A percentile compares a stretch with the other conserved stretches of the same genome.
phyloP scores from a whole-genome alignment of 1,139 yeast species.

The Saccharomycopsis phalli region DNA sequence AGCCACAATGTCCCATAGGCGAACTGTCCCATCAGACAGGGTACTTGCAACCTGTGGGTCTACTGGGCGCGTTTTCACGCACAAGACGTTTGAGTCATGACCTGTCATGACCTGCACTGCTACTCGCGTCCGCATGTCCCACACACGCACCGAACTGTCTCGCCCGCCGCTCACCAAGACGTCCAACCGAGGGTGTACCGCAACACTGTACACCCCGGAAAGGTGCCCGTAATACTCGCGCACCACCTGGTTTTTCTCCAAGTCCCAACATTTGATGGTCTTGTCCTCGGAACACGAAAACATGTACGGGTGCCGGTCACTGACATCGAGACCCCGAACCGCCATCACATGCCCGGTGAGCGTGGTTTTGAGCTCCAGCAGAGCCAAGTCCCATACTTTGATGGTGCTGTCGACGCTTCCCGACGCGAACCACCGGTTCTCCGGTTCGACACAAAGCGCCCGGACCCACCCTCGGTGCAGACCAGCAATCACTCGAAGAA shows the following conservation, averaged over 20 bases:
- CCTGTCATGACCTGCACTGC: slow-evolving; percentile 77
- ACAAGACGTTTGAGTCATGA: slow-evolving; percentile 67
- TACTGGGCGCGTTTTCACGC: slow-evolving; percentile 54
- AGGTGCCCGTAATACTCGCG: slow-evolving; percentile 92
- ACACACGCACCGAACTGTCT: slow-evolving; percentile 77
- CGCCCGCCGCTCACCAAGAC: slow-evolving; percentile 85
- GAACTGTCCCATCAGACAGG: slow-evolving; percentile 76
- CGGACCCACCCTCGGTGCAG: slow-evolving; percentile 86
- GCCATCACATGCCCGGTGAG: slow-evolving; percentile 90
- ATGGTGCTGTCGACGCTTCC: slow-evolving; percentile 87
- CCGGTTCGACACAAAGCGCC: slow-evolving; percentile 71
- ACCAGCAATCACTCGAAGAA: slow-evolving; percentile 71
- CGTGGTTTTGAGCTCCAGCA: slow-evolving; percentile 61
- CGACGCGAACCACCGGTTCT: slow-evolving; percentile 84
- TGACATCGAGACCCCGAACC: slow-evolving; percentile 67
- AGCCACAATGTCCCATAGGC: slow-evolving; percentile 74
- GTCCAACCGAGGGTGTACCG: slow-evolving; percentile 80
- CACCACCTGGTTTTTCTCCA: slow-evolving; percentile 74
- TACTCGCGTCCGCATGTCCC: slow-evolving; percentile 84
- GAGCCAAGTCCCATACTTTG: slow-evolving; percentile 84
- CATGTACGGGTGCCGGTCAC: slow-evolving; percentile 73
- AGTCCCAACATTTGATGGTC: slow-evolving; percentile 93
- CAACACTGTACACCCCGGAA: slow-evolving; percentile 79
- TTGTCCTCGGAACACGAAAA: slow-evolving; percentile 94
- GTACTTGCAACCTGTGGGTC: slow-evolving; percentile 85